phyloP scores from a whole-genome alignment of 2,329 filamentous ascomycete genomes.

The Chaetomiaceae sp. region DNA sequence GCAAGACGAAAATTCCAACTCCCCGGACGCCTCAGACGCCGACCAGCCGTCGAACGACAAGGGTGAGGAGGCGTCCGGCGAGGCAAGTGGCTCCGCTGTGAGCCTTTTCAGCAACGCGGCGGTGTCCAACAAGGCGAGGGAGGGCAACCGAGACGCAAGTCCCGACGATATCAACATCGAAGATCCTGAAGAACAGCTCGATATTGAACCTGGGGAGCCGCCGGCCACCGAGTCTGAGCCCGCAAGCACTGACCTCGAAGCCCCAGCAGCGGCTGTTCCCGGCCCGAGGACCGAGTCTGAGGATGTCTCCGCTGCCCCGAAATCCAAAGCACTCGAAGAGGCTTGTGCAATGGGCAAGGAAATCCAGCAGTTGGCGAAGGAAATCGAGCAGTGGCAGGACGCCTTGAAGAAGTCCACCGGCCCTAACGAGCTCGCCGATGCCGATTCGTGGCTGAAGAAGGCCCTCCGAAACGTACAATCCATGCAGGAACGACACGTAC shows the following conservation, averaged over 20 bases:
- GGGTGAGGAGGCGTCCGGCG: background rate
- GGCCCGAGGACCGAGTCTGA: conserved; percentile 3
- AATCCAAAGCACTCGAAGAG: conserved; percentile 32
- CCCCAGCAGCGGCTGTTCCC: conserved; percentile 1
- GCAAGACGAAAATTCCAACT: background rate
- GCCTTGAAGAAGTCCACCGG: conserved; percentile 22
- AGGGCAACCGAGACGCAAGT: conserved; percentile 29
- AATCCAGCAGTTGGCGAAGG: conserved; percentile 30
- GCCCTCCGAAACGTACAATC: conserved; percentile 33
- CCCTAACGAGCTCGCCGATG: conserved; percentile 23
- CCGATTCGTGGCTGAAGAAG: conserved; percentile 29
- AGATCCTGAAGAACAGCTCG: conserved; percentile 37
- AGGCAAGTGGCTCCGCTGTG: conserved; percentile 1
- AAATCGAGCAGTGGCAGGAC: conserved; percentile 30
- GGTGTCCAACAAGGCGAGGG: conserved; percentile 20
- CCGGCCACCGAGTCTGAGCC: conserved; percentile 14
- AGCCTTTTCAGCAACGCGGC: conserved; percentile 25
- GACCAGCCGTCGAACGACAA: background rate
- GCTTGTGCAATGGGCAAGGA: conserved; percentile 32
- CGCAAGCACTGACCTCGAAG: conserved; percentile 2
- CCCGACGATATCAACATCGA: conserved; percentile 51
- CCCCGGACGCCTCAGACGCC: background rate
- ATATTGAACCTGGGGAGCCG: conserved; percentile 29
- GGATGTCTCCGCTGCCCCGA: conserved; percentile 25
- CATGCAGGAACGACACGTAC: too few species aligned